Percentiles rank a stretch among this genome's conserved stretches.
phyloP scores from a whole-genome alignment of 352 stramenopile genomes.

The Pythium scleroteichum region DNA sequence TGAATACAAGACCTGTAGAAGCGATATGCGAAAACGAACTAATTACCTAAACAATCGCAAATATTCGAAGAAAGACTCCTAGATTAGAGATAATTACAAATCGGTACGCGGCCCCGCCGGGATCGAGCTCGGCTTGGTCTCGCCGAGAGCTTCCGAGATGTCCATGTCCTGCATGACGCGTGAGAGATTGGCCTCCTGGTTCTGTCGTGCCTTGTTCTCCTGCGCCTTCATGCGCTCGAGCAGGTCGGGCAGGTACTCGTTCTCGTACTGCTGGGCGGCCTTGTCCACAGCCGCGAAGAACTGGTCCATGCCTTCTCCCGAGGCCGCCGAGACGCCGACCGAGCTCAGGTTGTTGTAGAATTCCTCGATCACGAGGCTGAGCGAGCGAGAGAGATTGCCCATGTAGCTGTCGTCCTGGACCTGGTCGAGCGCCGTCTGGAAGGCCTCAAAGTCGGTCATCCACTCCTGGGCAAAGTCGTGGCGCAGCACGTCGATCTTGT shows the following conservation, averaged over 20 bases:
- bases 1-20: slow-evolving; percentile 21
- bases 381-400: slow-evolving; percentile 88
- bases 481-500: slow-evolving; percentile 97
- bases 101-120: slow-evolving; percentile 54
- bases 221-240: slow-evolving; percentile 66
- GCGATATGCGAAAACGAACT: neutral
- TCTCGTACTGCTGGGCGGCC: slow-evolving; percentile 86
- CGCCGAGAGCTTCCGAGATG: slow-evolving; percentile 51
- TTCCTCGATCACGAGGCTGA: slow-evolving; percentile 86
- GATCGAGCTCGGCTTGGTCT: slow-evolving; percentile 24
- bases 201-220: slow-evolving; percentile 45
- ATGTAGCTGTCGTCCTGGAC: slow-evolving; percentile 92
- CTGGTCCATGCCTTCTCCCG: slow-evolving; percentile 94
- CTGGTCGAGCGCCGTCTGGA: slow-evolving; percentile 95
- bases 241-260: slow-evolving; percentile 82
- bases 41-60: neutral
- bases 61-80: slow-evolving; percentile 1
- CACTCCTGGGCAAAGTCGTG: slow-evolving; percentile 96
- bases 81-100: slow-evolving; percentile 35
- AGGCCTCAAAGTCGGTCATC: slow-evolving; percentile 99
- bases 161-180: slow-evolving; percentile 86
- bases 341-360: slow-evolving; percentile 95
- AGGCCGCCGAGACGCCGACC: slow-evolving; percentile 94
- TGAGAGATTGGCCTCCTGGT: slow-evolving; percentile 54
- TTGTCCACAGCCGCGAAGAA: slow-evolving; percentile 93